Conservation (phyloP, 257 asterid species). For the Gentiana dahurica region DNA sequence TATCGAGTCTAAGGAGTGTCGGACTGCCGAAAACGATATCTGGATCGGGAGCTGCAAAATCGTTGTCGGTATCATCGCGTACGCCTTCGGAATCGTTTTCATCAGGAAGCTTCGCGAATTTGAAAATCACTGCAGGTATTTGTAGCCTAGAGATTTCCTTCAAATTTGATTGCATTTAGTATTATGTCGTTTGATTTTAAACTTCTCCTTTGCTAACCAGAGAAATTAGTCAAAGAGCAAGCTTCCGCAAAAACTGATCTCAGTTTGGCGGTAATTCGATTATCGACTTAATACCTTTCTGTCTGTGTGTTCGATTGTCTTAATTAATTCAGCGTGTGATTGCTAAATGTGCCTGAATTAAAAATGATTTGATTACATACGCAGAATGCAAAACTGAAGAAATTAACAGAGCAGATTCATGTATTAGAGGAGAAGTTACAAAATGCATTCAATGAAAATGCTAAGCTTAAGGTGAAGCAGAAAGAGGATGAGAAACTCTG, state of each 20-base stretch:
- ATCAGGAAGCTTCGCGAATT: slow-evolving; percentile 65
- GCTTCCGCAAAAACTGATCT: slow-evolving; percentile 86
- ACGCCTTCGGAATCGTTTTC: slow-evolving; percentile 43
- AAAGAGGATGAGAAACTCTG: slow-evolving; percentile 96
- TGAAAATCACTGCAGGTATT: slow-evolving; percentile 86
- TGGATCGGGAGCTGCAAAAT: slow-evolving; percentile 37
- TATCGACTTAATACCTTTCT: neutral
- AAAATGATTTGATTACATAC: slow-evolving; percentile 14
- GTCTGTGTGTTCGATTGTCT: neutral
- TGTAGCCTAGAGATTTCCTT: neutral
- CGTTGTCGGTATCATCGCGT: slow-evolving; percentile 31
- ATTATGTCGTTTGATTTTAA: neutral
- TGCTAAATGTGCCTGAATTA: slow-evolving; percentile 6
- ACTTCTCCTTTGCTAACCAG: slow-evolving; percentile 24
- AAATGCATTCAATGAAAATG: slow-evolving; percentile 78
- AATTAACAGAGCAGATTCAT: slow-evolving; percentile 52
- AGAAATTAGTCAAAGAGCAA: slow-evolving; percentile 89
- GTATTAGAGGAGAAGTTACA: slow-evolving; percentile 80
- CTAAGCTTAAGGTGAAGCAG: slow-evolving; percentile 71
- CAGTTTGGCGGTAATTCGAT: slow-evolving; percentile 57
- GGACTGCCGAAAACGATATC: slow-evolving; percentile 44
- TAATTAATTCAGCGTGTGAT: neutral
- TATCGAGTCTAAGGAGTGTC: slow-evolving; percentile 60
- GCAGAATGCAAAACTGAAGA: slow-evolving; percentile 85
- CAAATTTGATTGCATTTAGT: neutral